phyloP scores from a whole-genome alignment of 495 filamentous ascomycete species.

The Aspergillus heteromorphus region DNA sequence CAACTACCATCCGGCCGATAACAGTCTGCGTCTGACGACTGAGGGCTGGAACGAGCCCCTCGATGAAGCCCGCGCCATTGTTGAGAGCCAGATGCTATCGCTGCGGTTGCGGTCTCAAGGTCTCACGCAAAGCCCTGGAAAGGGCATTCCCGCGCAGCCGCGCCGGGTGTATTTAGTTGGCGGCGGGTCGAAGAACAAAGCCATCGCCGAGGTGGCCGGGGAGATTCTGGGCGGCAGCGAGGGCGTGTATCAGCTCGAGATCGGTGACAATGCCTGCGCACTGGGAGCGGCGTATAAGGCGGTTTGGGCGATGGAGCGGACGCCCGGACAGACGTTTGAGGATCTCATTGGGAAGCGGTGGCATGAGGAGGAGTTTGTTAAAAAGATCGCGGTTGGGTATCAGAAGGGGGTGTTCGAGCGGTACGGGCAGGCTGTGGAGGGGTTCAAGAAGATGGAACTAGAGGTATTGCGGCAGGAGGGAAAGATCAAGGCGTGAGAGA shows the following conservation, averaged over 20 bases:
- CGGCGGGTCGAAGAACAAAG: conserved; percentile 80
- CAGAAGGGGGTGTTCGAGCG: conserved; percentile 61
- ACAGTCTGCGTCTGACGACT: conserved; percentile 40
- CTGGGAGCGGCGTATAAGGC: conserved; percentile 96
- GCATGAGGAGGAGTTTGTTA: conserved; percentile 76
- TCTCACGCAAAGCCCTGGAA: conserved; percentile 56
- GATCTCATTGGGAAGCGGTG: conserved; percentile 75
- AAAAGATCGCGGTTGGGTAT: conserved; percentile 80
- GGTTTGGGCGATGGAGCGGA: conserved; percentile 78
- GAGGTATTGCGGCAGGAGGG: conserved; percentile 48
- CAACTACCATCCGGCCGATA: conserved; percentile 47
- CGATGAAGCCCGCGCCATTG: conserved; percentile 76
- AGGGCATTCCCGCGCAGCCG: conserved; percentile 70
- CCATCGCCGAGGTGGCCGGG: conserved; percentile 74
- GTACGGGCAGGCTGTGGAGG: conserved; percentile 72
- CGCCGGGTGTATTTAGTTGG: conserved; percentile 89
- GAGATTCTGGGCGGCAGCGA: conserved; percentile 84
- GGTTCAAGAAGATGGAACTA: conserved; percentile 75
- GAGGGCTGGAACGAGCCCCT: conserved; percentile 47
- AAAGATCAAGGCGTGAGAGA: background rate
- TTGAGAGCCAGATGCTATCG: conserved; percentile 91
- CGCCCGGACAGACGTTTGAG: conserved; percentile 71
- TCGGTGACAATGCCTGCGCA: conserved; percentile 94
- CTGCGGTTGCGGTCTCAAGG: conserved; percentile 76
- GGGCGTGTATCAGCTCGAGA: conserved; percentile 85